These are phyloP conservation scores for Nepenthes gracilis DNA, from an alignment of 148 eudicot genomes.

Conservation along the genomic window DNA sequence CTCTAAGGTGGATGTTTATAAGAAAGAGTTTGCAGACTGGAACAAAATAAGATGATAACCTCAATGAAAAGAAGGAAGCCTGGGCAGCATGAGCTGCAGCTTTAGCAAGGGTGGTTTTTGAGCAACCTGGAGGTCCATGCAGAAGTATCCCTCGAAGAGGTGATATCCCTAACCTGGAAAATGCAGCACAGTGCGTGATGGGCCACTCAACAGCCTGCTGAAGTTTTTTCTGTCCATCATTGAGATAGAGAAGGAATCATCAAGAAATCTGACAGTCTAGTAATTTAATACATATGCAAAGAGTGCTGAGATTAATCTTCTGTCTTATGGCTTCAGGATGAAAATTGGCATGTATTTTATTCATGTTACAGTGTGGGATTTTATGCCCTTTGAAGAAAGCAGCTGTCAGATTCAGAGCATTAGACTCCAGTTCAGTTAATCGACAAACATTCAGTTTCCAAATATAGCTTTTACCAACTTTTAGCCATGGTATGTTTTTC, in stretches of 20 bases:
- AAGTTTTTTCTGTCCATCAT: slow-evolving; percentile 70
- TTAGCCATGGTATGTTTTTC: no score
- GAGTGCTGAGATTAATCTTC: no score
- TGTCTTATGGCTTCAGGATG: no score
- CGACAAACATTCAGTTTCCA: no score
- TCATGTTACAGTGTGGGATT: no score
- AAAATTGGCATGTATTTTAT: no score
- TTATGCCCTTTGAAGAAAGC: no score
- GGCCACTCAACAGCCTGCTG: slow-evolving; percentile 99
- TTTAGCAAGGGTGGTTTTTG: slow-evolving; percentile 96
- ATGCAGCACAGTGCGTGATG: slow-evolving; percentile 62
- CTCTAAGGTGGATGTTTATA: background rate
- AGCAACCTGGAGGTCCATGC: slow-evolving; percentile 99
- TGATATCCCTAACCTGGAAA: slow-evolving; percentile 67
- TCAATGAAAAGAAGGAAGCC: slow-evolving; percentile 86
- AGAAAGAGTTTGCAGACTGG: background rate
- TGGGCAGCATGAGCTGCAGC: slow-evolving; percentile 96
- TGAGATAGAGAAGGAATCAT: background rate
- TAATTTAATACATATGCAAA: background rate
- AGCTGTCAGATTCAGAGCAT: no score
- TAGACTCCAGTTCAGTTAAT: no score
- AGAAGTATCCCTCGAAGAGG: slow-evolving; percentile 87
- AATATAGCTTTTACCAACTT: no score
- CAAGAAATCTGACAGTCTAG: no score
- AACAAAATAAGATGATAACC: slow-evolving; percentile 28